Percentiles rank a stretch among this genome's conserved stretches.
Conservation (phyloP, 305 asterid genomes). For the Fraxinus sp. region DNA sequence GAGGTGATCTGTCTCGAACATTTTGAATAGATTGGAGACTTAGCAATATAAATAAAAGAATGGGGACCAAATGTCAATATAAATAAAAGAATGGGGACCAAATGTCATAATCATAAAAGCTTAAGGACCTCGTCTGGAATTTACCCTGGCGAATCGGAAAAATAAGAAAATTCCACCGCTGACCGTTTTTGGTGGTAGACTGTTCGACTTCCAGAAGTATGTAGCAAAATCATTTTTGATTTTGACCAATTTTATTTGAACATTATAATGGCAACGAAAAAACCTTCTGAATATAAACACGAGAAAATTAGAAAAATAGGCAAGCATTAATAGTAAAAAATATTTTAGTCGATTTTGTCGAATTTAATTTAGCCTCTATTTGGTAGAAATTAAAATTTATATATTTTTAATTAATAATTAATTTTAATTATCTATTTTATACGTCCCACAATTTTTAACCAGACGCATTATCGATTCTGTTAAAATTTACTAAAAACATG, state of each 20-base stretch:
- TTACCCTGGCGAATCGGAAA: background rate
- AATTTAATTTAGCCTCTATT: too few species aligned
- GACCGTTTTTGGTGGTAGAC: background rate
- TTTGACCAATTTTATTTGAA: background rate
- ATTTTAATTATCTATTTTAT: too few species aligned
- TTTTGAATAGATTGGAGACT: background rate
- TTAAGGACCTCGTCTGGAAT: background rate
- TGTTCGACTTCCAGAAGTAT: background rate
- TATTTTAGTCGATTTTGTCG: too few species aligned
- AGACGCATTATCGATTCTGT: too few species aligned
- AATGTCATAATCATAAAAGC: background rate
- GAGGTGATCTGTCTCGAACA: background rate
- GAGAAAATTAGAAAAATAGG: background rate
- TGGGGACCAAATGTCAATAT: background rate
- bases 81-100: too few species aligned
- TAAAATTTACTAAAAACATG: too few species aligned
- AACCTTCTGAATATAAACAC: background rate
- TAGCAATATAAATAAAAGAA: background rate
- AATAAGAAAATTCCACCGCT: background rate
- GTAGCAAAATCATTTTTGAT: background rate
- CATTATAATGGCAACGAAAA: background rate
- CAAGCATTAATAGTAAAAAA: too few species aligned
- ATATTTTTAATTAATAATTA: too few species aligned
- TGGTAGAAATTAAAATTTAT: too few species aligned
- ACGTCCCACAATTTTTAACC: too few species aligned